Base-by-base conservation (phyloP, 345 rosid species). In the Gynandropsis gynandra region DNA sequence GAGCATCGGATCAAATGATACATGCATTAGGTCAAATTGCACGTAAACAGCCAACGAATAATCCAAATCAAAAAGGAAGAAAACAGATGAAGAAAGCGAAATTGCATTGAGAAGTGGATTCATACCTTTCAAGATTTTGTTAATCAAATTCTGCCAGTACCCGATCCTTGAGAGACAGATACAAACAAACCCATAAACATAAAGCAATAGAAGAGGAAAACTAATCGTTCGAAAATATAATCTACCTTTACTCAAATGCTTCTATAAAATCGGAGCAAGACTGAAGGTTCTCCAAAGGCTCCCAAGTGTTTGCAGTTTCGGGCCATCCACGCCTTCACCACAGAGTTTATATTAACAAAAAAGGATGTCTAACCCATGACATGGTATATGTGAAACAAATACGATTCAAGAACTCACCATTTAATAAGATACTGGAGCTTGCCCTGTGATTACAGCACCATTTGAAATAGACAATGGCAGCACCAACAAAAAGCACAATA, bases 321-420 rank as follows among this genome's bases (percentile, higher is more conserved):
- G 99, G 89, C 99, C 99, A 93, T 19, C 89, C 95, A 11, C 97
- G 94, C 99, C 99, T 93, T 80, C 35, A 61, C 62, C 14, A 18
- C 19, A 47, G 54, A 66, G 53, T 46, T 47, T 52, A 58, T 9
- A 54, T 56, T 61, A 55, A 61, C 19, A 31, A 32, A 59, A 42
- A 59, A 59, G 4, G 34, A 47, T 43, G 41, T 37, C 51, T 58
- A 42, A 50, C 52, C 49, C 44, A 50, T 44, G 54, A 56, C 14
- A 2, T 18, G 6, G 15, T 50, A 42, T 57, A 43, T 39, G 41
- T 16, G 46, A 49, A 54, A 50, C 6, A 32, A 50, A 27, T 21
- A 44, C n/a, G 36, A 33, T 21, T 31, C 56, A 56, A 34, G 42
- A 50, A 66, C 90, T 67, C 52, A 93, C 99, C 99, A 93, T 76